Evolutionary conservation across 257 asterid species (phyloP).

Genomic region (Asclepias syriaca): DNA sequence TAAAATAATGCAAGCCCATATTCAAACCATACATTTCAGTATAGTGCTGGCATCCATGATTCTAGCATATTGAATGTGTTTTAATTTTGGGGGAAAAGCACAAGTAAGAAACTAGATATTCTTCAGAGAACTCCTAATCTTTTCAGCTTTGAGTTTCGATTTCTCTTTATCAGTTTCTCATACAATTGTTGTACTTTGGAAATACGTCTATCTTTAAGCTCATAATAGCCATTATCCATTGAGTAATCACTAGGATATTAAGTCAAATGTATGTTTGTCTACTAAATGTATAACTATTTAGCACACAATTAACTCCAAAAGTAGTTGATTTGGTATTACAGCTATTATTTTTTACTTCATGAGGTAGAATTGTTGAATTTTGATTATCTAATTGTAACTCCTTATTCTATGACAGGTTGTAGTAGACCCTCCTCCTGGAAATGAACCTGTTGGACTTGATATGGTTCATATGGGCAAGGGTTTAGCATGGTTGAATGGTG

Average conservation of each 20-base stretch:
- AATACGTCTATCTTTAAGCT: background rate
- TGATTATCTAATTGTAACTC: background rate
- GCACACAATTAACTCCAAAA: background rate
- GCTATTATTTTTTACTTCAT: background rate
- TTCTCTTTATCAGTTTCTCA: background rate
- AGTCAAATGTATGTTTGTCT: background rate
- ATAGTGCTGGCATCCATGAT: background rate
- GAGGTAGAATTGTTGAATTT: background rate
- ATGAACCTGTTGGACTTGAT: slow-evolving; percentile 81
- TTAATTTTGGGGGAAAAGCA: background rate
- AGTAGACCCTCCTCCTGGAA: slow-evolving; percentile 73
- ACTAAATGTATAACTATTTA: background rate
- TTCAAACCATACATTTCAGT: background rate
- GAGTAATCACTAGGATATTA: background rate
- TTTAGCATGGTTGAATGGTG: slow-evolving; percentile 87
- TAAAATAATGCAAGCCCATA: background rate
- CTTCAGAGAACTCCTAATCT: background rate
- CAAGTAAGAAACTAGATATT: background rate
- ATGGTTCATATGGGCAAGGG: slow-evolving; percentile 95
- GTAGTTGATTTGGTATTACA: background rate
- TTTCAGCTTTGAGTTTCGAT: background rate
- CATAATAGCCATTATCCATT: background rate
- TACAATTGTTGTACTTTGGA: background rate
- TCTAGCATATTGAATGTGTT: background rate
- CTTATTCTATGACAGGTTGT: slow-evolving; percentile 41